Evolutionary conservation across 129 eudicot genomes (phyloP).

Genomic region (Centaurea solstitialis): DNA sequence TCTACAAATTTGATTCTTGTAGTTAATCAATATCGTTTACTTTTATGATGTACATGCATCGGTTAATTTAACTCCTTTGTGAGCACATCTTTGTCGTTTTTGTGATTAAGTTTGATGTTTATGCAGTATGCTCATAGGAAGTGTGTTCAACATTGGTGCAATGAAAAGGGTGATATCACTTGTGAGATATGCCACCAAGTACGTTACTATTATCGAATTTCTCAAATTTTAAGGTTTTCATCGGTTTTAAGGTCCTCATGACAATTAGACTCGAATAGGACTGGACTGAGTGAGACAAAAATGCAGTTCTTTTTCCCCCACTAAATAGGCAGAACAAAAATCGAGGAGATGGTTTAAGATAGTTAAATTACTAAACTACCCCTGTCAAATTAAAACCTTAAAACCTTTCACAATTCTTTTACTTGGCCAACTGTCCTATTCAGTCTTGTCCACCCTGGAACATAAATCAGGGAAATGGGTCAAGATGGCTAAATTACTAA

Average conservation of each 20-base stretch:
- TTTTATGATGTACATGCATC: too few species aligned
- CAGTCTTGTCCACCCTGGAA: neutral
- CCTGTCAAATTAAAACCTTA: neutral
- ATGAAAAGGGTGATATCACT: slow-evolving; percentile 93
- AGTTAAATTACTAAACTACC: neutral
- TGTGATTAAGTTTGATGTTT: neutral
- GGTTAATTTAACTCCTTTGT: neutral
- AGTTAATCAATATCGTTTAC: too few species aligned
- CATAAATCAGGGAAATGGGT: neutral
- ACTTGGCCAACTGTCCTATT: too few species aligned
- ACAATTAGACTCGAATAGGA: neutral
- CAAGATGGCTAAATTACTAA: neutral
- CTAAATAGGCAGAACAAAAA: too few species aligned
- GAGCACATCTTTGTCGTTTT: neutral
- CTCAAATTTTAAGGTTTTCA: neutral
- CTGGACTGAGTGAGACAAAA: too few species aligned
- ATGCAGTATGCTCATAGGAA: slow-evolving; percentile 96
- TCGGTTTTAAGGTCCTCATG: neutral
- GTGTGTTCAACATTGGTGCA: slow-evolving; percentile 99
- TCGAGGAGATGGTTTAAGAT: neutral
- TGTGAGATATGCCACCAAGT: slow-evolving; percentile 99
- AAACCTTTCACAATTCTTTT: neutral
- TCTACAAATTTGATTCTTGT: too few species aligned
- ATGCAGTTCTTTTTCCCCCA: too few species aligned
- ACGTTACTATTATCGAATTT: slow-evolving; percentile 2